Evolutionary conservation across 2,329 filamentous ascomycete species (phyloP), one percentile per base, ranked within the genome.

Genomic region (Neonectria faginata): DNA sequence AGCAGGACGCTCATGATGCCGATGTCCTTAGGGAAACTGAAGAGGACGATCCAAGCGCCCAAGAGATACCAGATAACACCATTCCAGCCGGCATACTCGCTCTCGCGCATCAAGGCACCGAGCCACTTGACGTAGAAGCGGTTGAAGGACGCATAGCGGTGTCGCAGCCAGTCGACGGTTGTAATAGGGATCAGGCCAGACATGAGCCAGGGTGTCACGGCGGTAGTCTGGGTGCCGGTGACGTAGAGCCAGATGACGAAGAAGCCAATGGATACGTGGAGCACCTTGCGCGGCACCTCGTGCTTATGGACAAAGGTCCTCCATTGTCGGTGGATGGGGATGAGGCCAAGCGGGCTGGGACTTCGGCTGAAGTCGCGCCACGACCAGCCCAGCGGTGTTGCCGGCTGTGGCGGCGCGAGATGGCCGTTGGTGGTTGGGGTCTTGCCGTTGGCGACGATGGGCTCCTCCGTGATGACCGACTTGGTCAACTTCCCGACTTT

Each of bases 201-300:
- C 78, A 98, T 89, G 47, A 99, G 86, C 75, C 92, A 93, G 0
- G 96, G 95, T 47, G 94, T 91, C 55, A 99, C 95, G 18, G 90
- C 81, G 20, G 83, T 83, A 1, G 92, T 88, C 78, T 97, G 94
- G 5, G 91, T 87, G 61, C 94, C 95, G 27, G 86, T 88, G 54
- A 88, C 85, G 79, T 98, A 99, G 41, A 98, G 87, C 82, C 91
- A 92, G 50, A 97, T 86, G 20, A 95, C 93, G 65, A 98, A 85
- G 82, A 98, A 98, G 59, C 96, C 96, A 76, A 99, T 99, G 52
- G 94, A 97, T 62, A 98, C 93, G 78, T 99, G 96, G 41, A 99
- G 85, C 44, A 90, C 83, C 80, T 99, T 99, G 73, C 96, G 91
- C 10, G 96, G 96, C 57, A 99, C 94, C 81, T 99, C 96, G 80